Evolutionary conservation across 495 filamentous ascomycete genomes (phyloP).

Genomic region (Podospora pseudopauciseta): DNA sequence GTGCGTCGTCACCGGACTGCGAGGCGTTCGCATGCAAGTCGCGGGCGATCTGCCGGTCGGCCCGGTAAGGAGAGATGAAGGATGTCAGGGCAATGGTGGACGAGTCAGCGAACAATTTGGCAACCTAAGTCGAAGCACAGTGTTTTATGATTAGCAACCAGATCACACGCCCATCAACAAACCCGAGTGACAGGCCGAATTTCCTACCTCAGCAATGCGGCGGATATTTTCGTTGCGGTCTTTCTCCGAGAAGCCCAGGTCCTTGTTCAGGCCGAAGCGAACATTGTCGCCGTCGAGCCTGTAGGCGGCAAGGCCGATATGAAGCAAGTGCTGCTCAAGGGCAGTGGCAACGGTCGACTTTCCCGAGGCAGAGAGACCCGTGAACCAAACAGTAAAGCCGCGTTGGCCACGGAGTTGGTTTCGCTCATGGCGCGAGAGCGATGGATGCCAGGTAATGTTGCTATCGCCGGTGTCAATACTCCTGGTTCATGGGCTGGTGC

Average conservation of each 20-base stretch:
- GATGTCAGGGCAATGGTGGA: constrained; percentile 84
- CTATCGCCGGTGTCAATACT: constrained; percentile 41
- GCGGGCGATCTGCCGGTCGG: constrained; percentile 79
- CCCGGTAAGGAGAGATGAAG: constrained; percentile 93
- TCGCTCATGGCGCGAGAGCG: constrained; percentile 82
- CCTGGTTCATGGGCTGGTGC: neutral
- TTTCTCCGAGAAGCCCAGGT: constrained; percentile 87
- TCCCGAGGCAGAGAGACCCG: constrained; percentile 88
- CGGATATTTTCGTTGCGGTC: constrained; percentile 98
- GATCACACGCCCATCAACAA: neutral
- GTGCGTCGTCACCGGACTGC: constrained; percentile 48
- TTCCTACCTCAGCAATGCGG: constrained; percentile 75
- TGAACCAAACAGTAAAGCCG: constrained; percentile 97
- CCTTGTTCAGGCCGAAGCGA: constrained; percentile 95
- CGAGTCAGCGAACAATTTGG: constrained; percentile 91
- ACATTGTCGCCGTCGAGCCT: constrained; percentile 97
- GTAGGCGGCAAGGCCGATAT: constrained; percentile 77
- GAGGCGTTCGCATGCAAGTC: constrained; percentile 62
- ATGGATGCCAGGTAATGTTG: constrained; percentile 98
- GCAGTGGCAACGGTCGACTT: constrained; percentile 96
- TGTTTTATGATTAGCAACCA: constrained; percentile 4
- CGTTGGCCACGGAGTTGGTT: constrained; percentile 72
- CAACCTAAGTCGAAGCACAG: constrained; percentile 54
- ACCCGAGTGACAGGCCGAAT: neutral
- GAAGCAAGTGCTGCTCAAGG: constrained; percentile 91